Evolutionary conservation across 1,139 yeast species (phyloP), one percentile per base, ranked within the genome.

Genomic region (Pichia norvegensis): DNA sequence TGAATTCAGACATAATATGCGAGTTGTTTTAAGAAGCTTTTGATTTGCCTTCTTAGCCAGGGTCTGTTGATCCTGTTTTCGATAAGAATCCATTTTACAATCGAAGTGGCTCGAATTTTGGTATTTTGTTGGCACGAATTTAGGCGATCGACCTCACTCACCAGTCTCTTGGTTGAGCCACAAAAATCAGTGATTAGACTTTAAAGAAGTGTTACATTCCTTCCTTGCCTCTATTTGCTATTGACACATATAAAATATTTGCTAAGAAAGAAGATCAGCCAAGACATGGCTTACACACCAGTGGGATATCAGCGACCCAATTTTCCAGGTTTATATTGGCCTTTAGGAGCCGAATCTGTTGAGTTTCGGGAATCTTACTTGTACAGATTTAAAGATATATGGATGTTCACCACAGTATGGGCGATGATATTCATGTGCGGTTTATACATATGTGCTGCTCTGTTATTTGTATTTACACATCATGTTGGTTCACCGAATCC

Each of bases 381-480:
- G 13, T 90, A 86, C 65, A 76, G 79, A 56, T 67, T 81, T 2
- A 54, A 61, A 31, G 97, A 88, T 57, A 78, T 90, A n/a, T 88
- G 95, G 95, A 65, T 65, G 54, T 92, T 86, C 68, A 85, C 95
- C 0, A 70, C 86, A 7, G 73, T 67, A 54, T 92, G 98, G 98
- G 74, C 85, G 9, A 58, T 92, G 43, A 79, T 88, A 14, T 65
- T 86, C 52, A 81, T 76, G 60, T 72, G 72, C 0, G 76, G 73
- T 2, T 73, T 85, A 52, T 87, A 87, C 62, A 62, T 70, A 3
- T 67, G 77, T 1, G 83, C 92, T 0, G 95, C 94, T 0, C 40
- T 68, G 0, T 64, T 82, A 51, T 92, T 95, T 0, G 72, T 78
- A 2, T 52, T 73, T 29, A 75, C 73, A 45, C 78, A 73, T 51